phyloP scores from a whole-genome alignment of 208 protist species.

The Naegleria gruberi region DNA sequence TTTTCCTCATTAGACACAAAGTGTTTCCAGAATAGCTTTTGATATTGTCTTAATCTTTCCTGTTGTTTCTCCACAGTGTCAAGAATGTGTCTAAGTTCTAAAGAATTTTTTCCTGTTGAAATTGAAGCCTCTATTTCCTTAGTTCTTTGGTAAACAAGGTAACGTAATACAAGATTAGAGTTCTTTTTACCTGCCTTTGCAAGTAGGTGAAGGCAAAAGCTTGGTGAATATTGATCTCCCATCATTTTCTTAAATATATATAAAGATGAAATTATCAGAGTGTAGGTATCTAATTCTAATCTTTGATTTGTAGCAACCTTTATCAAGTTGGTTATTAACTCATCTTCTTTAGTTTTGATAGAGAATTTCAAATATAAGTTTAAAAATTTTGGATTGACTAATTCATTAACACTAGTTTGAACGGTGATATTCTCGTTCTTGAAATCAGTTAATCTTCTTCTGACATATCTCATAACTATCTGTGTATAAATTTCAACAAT shows the following conservation, averaged over 20 bases:
- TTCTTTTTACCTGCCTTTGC: background rate
- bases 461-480: background rate
- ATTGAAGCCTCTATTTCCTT: background rate
- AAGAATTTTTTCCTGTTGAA: background rate
- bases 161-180: background rate
- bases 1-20: background rate
- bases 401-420: background rate
- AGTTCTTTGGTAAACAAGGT: background rate
- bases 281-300: background rate
- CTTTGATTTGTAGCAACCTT: background rate
- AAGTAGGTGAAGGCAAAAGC: background rate
- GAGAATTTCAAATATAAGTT: background rate
- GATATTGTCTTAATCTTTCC: background rate
- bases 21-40: background rate
- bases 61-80: background rate
- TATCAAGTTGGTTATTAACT: background rate
- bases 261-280: background rate
- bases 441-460: background rate
- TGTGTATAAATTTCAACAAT: background rate
- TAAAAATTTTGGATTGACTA: background rate
- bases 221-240: background rate
- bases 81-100: background rate
- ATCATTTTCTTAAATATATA: background rate
- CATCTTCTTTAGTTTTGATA: background rate
- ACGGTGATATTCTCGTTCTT: background rate